Conservation (phyloP, 2,329 filamentous ascomycete genomes). For the Parastagonospora avenae region DNA sequence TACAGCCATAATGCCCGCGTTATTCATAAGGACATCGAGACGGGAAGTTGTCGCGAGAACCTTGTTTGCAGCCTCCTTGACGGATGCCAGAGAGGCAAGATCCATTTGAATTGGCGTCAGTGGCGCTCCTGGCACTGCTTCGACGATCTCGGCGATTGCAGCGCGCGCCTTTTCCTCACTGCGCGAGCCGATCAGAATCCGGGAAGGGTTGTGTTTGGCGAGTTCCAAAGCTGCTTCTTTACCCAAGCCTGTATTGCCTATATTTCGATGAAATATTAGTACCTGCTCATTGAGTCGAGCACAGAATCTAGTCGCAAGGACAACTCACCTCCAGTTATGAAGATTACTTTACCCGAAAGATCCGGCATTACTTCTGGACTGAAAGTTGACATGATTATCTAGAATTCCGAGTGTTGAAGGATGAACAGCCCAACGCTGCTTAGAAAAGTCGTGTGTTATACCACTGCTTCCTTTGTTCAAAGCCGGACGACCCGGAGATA, state of each 20-base stretch:
- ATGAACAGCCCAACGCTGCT: neutral
- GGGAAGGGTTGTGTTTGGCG: neutral
- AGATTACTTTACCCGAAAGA: neutral
- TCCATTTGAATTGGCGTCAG: constrained; percentile 31
- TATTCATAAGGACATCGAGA: constrained; percentile 51
- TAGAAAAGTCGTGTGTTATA: too few relatives aligned
- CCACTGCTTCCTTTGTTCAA: too few relatives aligned
- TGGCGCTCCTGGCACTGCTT: neutral
- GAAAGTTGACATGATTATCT: neutral
- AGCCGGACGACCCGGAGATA: too few relatives aligned
- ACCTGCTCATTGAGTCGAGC: neutral
- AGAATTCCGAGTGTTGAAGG: neutral
- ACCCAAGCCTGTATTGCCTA: neutral
- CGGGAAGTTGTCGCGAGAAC: constrained; percentile 37
- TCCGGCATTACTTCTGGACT: neutral
- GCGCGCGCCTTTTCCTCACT: neutral
- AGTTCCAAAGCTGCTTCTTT: neutral
- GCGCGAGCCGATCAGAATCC: neutral
- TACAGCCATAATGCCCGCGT: constrained; percentile 48
- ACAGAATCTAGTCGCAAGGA: neutral
- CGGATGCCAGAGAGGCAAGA: constrained; percentile 43
- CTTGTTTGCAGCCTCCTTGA: constrained; percentile 37
- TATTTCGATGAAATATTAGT: neutral
- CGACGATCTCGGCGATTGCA: neutral
- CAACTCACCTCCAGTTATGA: neutral